Evolutionary conservation across 257 asterid species (phyloP), one percentile per base, ranked within the genome.

Genomic region (Jacaranda copaia): DNA sequence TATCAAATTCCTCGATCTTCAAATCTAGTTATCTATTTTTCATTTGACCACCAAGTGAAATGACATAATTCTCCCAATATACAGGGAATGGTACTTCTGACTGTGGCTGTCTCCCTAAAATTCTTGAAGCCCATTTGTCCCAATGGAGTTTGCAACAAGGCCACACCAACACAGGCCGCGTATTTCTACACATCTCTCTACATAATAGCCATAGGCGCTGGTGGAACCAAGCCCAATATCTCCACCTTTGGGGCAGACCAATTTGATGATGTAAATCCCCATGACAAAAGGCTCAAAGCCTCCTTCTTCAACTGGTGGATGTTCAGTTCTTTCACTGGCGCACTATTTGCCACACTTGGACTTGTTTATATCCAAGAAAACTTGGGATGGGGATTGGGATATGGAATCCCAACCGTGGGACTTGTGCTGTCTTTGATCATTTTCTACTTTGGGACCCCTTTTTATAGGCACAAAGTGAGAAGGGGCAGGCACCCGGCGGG

Each of bases 301-400:
- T 91, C 97, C 8, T 93, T 93, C 89, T 93, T 93, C 79, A 93
- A 93, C 66, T 93, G 98, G 98, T 93, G 98, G 98, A 93, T 91
- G 96, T 93, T 93, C 75, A 88, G 96, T 25, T 79, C 97, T 39
- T 93, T 91, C 80, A 81, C 83, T 1, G 98, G 98, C 3, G 97
- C 93, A 39, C 70, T 93, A 9, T 64, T 88, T 52, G 98, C 97
- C 2, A 91, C 96, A 3, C 76, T 93, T 8, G 97, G 90, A 61
- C 91, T 93, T 20, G 97, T 93, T 6, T 93, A 93, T 81, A 86
- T 93, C 25, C 98, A 93, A 81, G 97, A 93, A 40, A 93, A 93
- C 75, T 52, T 89, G 59, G 92, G 98, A 10, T 93, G 98, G 98
- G 96, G 94, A 39, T 64, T 87, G 78, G 96, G 97, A 2, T 93